Evolutionary conservation across 768 basidiomycete species (phyloP).

Genomic region (Boletus eberwhitei): DNA sequence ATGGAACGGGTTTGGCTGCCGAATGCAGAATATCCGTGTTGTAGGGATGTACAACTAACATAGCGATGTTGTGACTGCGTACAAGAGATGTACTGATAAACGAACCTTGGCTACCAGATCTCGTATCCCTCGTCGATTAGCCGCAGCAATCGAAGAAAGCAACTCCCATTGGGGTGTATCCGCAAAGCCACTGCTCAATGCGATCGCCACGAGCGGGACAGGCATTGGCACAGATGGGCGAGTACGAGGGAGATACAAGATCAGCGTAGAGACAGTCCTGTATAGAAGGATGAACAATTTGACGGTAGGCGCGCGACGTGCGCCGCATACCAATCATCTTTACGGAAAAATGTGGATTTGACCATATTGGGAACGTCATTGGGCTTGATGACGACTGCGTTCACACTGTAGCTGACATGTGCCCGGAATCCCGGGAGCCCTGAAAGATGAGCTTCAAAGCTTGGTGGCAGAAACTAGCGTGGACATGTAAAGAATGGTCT

Average conservation of each 20-base stretch:
- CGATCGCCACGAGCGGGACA: constrained; percentile 33
- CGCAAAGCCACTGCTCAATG: constrained; percentile 38
- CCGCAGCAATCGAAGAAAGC: constrained; percentile 40
- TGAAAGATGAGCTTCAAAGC: constrained; percentile 60
- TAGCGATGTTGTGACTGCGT: not conserved
- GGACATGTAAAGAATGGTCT: constrained; percentile 1
- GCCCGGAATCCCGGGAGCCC: constrained; percentile 74
- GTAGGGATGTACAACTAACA: constrained; percentile 51
- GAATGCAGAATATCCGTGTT: constrained; percentile 55
- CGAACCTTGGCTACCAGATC: constrained; percentile 38
- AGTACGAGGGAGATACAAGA: constrained; percentile 64
- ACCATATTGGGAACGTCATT: constrained; percentile 40
- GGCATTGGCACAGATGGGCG: constrained; percentile 56
- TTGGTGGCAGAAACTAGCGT: constrained; percentile 64
- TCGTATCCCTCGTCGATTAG: constrained; percentile 36
- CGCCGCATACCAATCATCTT: constrained; percentile 48
- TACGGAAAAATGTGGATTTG: constrained; percentile 52
- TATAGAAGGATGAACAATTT: not conserved
- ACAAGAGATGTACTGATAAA: not conserved
- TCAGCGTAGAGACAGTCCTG: constrained; percentile 56
- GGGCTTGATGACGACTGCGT: constrained; percentile 49
- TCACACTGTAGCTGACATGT: constrained; percentile 59
- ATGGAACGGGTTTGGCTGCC: constrained; percentile 64
- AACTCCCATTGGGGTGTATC: constrained; percentile 49
- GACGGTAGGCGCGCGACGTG: not conserved